Evolutionary conservation across 1,284 basidiomycete species (phyloP).

Genomic region (Erythrobasidium hasegawianum): DNA sequence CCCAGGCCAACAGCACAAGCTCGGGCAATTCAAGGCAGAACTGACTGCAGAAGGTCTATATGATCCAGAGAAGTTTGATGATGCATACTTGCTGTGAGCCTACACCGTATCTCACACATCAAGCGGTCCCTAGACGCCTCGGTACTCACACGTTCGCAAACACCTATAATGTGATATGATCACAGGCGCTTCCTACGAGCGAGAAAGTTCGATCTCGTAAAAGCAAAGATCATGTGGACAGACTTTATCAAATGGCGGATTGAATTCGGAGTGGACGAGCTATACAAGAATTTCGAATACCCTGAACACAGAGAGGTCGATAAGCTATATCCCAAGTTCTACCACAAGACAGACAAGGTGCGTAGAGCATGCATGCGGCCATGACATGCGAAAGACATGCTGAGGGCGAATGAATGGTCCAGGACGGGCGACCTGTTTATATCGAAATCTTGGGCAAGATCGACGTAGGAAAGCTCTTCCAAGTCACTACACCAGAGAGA

Average conservation of each 20-base stretch:
- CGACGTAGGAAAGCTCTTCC: slow-evolving; percentile 77
- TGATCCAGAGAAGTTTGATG: slow-evolving; percentile 63
- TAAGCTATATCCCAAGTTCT: slow-evolving; percentile 55
- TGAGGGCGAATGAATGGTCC: too few species aligned
- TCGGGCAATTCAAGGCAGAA: slow-evolving; percentile 56
- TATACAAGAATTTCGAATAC: slow-evolving; percentile 81
- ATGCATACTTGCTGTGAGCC: slow-evolving; percentile 70
- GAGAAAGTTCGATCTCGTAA: slow-evolving; percentile 80
- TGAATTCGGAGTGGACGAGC: slow-evolving; percentile 80
- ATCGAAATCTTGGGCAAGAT: slow-evolving; percentile 88
- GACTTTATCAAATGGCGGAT: slow-evolving; percentile 85
- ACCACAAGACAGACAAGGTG: slow-evolving; percentile 93
- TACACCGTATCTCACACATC: too few species aligned
- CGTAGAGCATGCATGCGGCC: slow-evolving; percentile 35
- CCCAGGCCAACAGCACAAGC: slow-evolving; percentile 63
- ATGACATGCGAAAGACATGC: too few species aligned
- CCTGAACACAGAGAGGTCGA: slow-evolving; percentile 77
- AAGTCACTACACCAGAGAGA: slow-evolving; percentile 77
- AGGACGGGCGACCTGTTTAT: slow-evolving; percentile 95
- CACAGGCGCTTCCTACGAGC: slow-evolving; percentile 70
- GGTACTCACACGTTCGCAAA: too few species aligned
- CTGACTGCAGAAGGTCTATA: slow-evolving; percentile 48
- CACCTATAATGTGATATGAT: too few species aligned
- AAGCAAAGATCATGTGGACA: slow-evolving; percentile 79
- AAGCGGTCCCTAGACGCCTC: too few species aligned